Evolutionary conservation across 345 rosid species (phyloP).

Genomic region (sweet orange (Citrus sinensis)): DNA sequence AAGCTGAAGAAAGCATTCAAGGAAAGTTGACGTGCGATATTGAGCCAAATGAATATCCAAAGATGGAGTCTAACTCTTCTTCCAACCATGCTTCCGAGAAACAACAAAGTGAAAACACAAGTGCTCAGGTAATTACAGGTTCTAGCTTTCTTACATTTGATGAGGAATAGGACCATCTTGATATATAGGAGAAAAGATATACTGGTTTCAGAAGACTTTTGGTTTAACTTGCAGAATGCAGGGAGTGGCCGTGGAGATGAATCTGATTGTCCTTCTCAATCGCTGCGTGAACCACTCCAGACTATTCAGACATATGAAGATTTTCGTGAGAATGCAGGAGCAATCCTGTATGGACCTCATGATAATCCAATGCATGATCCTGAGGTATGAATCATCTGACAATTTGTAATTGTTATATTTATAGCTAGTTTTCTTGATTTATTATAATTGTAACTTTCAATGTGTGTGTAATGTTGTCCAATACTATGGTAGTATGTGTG

Average conservation of each 20-base stretch:
- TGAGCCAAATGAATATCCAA: constrained; percentile 12
- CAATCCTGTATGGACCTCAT: constrained; percentile 6
- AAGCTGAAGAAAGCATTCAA: constrained; percentile 17
- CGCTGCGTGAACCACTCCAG: constrained; percentile 11
- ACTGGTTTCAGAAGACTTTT: neutral
- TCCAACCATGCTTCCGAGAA: constrained; percentile 23
- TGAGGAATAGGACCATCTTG: neutral
- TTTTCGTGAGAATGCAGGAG: constrained; percentile 16
- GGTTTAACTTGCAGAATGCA: constrained; percentile 13
- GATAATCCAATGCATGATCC: constrained; percentile 23
- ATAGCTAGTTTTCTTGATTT: neutral
- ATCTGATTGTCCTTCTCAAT: constrained; percentile 11
- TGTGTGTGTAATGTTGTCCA: neutral
- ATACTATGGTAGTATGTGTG: neutral
- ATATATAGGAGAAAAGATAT: neutral
- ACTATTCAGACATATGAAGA: constrained; percentile 22
- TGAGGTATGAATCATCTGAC: constrained; percentile 31
- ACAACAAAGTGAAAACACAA: constrained; percentile 19
- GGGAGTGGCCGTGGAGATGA: constrained; percentile 1
- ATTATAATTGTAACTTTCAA: neutral
- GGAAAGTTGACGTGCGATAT: constrained; percentile 14
- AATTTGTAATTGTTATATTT: neutral
- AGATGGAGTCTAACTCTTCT: constrained; percentile 14
- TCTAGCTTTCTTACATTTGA: neutral
- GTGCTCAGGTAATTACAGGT: constrained; percentile 29